phyloP scores from a whole-genome alignment of 345 rosid genomes.

The Leavenworthia alabamica region DNA sequence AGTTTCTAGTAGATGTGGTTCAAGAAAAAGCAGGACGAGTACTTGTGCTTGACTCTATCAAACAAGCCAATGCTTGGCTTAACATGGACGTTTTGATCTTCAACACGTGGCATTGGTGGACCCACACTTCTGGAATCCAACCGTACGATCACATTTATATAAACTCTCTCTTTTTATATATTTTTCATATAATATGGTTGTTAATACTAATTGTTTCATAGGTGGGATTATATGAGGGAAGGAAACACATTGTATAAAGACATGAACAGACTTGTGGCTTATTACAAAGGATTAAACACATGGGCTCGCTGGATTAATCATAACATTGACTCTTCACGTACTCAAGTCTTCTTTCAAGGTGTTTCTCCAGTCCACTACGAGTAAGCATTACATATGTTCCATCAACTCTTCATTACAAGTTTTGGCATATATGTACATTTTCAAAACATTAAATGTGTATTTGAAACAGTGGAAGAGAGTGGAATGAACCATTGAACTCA shows the following conservation, averaged over 20 bases:
- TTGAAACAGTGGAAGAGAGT: slow-evolving; percentile 62
- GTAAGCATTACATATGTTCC: slow-evolving; percentile 47
- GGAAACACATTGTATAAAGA: slow-evolving; percentile 56
- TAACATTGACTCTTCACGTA: slow-evolving; percentile 48
- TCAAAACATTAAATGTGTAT: background rate
- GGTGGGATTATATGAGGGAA: slow-evolving; percentile 75
- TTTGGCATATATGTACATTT: background rate
- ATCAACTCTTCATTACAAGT: background rate
- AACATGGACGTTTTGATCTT: slow-evolving; percentile 83
- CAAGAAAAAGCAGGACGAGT: slow-evolving; percentile 41
- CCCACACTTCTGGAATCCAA: slow-evolving; percentile 57
- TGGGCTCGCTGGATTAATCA: slow-evolving; percentile 92
- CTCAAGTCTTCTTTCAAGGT: slow-evolving; percentile 79
- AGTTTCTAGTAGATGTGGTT: slow-evolving; percentile 61
- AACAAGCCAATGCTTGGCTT: slow-evolving; percentile 54
- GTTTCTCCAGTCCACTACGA: slow-evolving; percentile 84
- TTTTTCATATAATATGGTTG: background rate
- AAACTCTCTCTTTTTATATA: background rate
- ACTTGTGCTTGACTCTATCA: slow-evolving; percentile 69
- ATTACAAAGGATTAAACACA: slow-evolving; percentile 73
- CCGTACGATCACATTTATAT: slow-evolving; percentile 40
- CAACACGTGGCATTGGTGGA: slow-evolving; percentile 99
- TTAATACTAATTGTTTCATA: slow-evolving; percentile 24
- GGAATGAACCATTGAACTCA: slow-evolving; percentile 56
- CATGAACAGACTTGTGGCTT: slow-evolving; percentile 80